Percentiles rank a stretch among this genome's conserved stretches.
phyloP scores from a whole-genome alignment of 768 basidiomycete genomes.

The Termitomyces sp. region DNA sequence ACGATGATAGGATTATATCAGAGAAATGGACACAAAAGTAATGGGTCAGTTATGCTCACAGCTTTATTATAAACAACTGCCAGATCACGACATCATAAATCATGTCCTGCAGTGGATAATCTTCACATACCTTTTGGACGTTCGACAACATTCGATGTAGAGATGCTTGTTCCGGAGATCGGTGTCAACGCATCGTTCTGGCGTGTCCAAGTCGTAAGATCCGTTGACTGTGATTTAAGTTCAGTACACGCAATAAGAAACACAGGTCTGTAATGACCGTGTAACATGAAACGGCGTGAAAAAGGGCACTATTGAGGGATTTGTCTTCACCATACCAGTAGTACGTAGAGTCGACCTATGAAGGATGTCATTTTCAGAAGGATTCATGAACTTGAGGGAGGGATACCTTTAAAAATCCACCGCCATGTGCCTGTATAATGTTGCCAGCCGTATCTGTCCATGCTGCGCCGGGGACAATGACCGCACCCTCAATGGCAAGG shows the following conservation, averaged over 20 bases:
- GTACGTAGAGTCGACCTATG: conserved; percentile 48
- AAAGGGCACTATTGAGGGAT: conserved; percentile 47
- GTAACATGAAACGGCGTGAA: conserved; percentile 59
- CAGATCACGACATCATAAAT: not conserved
- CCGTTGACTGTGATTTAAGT: conserved; percentile 33
- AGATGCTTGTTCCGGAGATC: conserved; percentile 50
- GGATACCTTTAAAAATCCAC: conserved; percentile 52
- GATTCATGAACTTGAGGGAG: not conserved
- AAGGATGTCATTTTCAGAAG: not conserved
- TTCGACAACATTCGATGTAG: conserved; percentile 55
- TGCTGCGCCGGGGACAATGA: conserved; percentile 58
- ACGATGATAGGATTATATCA: not conserved
- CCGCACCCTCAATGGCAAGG: conserved; percentile 26
- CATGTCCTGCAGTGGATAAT: not conserved
- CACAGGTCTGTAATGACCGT: conserved; percentile 27
- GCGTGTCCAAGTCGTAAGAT: conserved; percentile 52
- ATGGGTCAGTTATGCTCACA: conserved; percentile 20
- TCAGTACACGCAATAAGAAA: not conserved
- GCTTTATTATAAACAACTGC: conserved; percentile 52
- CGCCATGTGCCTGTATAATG: conserved; percentile 62
- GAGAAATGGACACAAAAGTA: not conserved
- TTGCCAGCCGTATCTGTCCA: conserved; percentile 64
- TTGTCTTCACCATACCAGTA: conserved; percentile 70
- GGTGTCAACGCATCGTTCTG: conserved; percentile 58
- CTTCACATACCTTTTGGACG: conserved; percentile 49